Conservation (phyloP, 73 alveolate genomes). For the Tetrahymena malaccensis region DNA sequence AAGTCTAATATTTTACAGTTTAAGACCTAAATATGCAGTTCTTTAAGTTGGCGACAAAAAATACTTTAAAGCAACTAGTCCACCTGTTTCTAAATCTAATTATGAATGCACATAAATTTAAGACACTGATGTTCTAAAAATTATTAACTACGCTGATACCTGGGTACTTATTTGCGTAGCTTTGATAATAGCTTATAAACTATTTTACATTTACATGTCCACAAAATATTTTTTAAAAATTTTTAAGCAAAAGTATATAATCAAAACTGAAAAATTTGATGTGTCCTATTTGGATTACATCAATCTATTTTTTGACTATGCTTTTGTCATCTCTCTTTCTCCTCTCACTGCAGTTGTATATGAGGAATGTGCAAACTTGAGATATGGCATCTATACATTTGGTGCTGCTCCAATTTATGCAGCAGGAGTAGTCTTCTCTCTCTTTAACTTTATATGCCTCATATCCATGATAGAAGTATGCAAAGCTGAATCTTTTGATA, state of each 20-base stretch:
- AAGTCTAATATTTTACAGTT: not conserved
- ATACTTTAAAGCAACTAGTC: not conserved
- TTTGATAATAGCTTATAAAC: not conserved
- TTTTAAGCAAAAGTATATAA: not conserved
- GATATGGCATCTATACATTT: not conserved
- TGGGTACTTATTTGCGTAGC: not conserved
- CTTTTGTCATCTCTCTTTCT: not conserved
- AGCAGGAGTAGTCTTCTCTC: not conserved
- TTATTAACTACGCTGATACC: not conserved
- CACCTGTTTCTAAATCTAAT: not conserved
- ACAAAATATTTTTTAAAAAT: not conserved
- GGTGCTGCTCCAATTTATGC: not conserved
- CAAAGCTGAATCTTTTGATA: not conserved
- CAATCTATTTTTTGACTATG: not conserved
- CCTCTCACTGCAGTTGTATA: not conserved
- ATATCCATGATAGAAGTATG: not conserved
- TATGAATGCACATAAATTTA: not conserved
- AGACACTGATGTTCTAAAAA: not conserved
- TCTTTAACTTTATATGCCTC: not conserved
- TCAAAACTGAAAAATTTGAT: not conserved
- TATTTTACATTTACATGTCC: not conserved
- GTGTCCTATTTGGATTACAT: not conserved
- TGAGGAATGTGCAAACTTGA: not conserved
- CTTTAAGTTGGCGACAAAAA: not conserved
- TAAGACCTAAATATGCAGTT: not conserved